Conservation (phyloP, 2,329 filamentous ascomycete genomes). For the Didymella lethalis region DNA sequence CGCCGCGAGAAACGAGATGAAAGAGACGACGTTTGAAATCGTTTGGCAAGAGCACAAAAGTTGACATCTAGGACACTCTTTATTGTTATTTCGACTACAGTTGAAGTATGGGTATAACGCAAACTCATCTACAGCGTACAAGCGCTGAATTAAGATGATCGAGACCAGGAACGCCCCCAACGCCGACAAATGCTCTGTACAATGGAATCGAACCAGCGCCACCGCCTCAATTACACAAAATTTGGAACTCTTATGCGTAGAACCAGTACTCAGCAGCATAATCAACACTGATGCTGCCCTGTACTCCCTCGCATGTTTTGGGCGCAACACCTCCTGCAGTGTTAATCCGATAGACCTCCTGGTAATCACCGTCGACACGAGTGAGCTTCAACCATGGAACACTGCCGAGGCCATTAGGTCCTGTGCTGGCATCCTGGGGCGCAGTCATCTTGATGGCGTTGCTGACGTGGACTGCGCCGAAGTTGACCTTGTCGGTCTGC, state of each 20-base stretch:
- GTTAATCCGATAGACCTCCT: constrained; percentile 82
- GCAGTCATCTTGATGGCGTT: constrained; percentile 66
- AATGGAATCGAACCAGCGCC: constrained; percentile 16
- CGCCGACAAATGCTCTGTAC: constrained; percentile 48
- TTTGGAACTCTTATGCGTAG: constrained; percentile 42
- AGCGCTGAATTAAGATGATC: neutral
- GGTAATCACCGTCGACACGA: constrained; percentile 58
- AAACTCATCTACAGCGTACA: constrained; percentile 18
- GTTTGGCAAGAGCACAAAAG: neutral
- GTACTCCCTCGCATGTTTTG: constrained; percentile 72
- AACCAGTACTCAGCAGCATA: constrained; percentile 86
- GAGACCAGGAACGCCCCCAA: constrained; percentile 24
- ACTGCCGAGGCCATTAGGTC: constrained; percentile 65
- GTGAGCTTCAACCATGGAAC: constrained; percentile 83
- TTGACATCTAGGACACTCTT: constrained; percentile 2
- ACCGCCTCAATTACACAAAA: neutral
- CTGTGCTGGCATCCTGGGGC: constrained; percentile 66
- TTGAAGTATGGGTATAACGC: constrained; percentile 26
- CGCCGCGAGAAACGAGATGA: constrained; percentile 38
- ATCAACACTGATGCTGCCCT: constrained; percentile 72
- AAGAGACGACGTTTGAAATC: constrained; percentile 25
- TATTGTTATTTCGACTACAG: constrained; percentile 34
- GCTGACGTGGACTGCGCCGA: constrained; percentile 72
- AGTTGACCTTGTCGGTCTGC: constrained; percentile 60
- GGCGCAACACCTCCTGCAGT: constrained; percentile 85